Base-by-base conservation (phyloP, 257 asterid genomes). In the Solanum paucissectum region DNA sequence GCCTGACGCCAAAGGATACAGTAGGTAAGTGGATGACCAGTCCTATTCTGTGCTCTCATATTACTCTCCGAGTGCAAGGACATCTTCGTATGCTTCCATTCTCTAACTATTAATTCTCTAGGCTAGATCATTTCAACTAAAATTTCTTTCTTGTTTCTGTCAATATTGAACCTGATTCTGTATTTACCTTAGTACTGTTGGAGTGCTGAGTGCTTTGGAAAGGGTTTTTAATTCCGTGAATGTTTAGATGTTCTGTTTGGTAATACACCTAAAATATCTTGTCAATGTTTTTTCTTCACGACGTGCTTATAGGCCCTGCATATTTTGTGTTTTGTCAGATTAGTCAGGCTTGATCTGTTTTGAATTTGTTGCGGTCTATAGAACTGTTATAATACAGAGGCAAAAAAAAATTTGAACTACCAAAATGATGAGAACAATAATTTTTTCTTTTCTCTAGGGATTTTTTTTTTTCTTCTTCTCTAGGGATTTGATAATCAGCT, bases 1-100 rank as follows among this genome's bases (percentile, higher is more conserved):
- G 74, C 99, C 99, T 81, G 99, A 96, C 88, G 98, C 99, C 87
- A 97, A 97, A 90, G 99, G 99, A 88, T 97, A 97, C 86, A 97
- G 95, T 72, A 95, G 99, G 99, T 95, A 89, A 87, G 94, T 82
- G 86, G 86, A 82, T 5, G 69, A 49, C 27, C 44, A 82, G 42
- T 36, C 29, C 7, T 82, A 32, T 32, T 82, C 69, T 49, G 21
- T 49, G 69, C 44, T 55, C 64, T 44, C 85, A 79, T 46, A 79
- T 27, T 44, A 77, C 38, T 44, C 85, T 79, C 66, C 8, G 27
- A 79, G 32, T 44, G 85, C 40, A 79, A 27, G 27, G 20, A 16
- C n/a, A 44, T 27, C 66, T 27, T 79, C 7, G 12, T 44, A 79
- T 79, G 66, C 38, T 79, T 79, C 40, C 66, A 27, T 27, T 46